Base-by-base conservation (phyloP, 2,329 filamentous ascomycete species). In the Paraphaeosphaeria minitans region DNA sequence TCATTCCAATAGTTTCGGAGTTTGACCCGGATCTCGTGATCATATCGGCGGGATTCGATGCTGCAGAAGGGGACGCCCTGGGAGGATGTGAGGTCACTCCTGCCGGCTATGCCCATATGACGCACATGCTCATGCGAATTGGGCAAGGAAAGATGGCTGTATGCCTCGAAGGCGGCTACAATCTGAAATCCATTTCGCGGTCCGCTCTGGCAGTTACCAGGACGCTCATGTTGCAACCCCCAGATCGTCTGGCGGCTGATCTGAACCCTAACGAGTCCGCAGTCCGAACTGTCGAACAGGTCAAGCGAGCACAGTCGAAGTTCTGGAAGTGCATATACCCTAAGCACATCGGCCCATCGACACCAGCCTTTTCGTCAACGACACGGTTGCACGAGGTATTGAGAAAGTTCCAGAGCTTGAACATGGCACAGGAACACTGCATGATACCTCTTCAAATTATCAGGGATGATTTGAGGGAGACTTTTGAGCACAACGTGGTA, bases 51-150 rank as follows among this genome's bases (percentile, higher is more conserved):
- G 95, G 95, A 0, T 99, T 99, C 68, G 95, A 99, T 75, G 95
- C 95, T 16, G 95, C 95, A 0, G 91, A 91, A 64, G 95, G 95
- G 13, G 95, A 99, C 75, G 89, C 95, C 71, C 84, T 99, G 1
- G 95, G 95, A 52, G 92, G 91, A 33, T 99, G 95, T 75, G 94
- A 92, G 71, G 95, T 99, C 5, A 90, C 93, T 0, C 95, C 95
- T 0, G 80, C 88, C 4, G 96, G 95, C 73, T 99, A 98, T 74
- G 92, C 93, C 14, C 94, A 99, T 73, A 98, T 99, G 95, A 98
- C 95, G 16, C 93, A 97, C 73, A 97, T 98, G 94, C 85, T 99
- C 49, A 98, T 97, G 93, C 93, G 92, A 2, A 83, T 99, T 21
- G 94, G 95, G 0, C 84, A 88, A 46, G 95, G 95, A 29, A 97